Base-by-base conservation (phyloP, 2,329 filamentous ascomycete genomes). In the Clathrospora elynae region DNA sequence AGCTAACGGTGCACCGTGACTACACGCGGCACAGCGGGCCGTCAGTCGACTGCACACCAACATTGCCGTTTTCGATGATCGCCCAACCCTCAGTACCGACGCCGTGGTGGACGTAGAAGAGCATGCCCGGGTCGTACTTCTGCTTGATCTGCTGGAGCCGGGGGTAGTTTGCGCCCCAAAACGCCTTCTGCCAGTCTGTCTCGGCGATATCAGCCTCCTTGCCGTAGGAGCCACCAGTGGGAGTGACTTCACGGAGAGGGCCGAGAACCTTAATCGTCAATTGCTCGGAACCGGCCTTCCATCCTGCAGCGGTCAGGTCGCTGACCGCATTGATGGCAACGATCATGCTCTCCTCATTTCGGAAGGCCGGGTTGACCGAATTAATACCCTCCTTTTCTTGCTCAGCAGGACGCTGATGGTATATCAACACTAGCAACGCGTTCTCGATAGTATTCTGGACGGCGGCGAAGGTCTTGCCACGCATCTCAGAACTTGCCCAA, bases 131-230 rank as follows among this genome's bases (percentile, higher is more conserved):
- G 35, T 69, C 64, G 45, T 53, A 57, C 35, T 57, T 56, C 42
- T 59, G 51, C 54, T 69, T 68, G 39, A 66, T 45, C 35, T 48
- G 39, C 35, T 56, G 18, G 11, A 68, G 49, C 19, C 52, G 41
- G 2, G 53, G 46, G 36, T 68, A 68, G 34, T 66, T 62, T 10
- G 42, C 41, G 5, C 72, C 73, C 66, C 67, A 75, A 51, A 74
- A 75, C 5, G 66, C 55, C 13, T 62, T 17, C 42, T 73, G 67
- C 55, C 69, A 74, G 17, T 66, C 49, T 4, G 70, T 64, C 50
- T 75, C 71, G n/a, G 62, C 64, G 6, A 66, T 60, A 46, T 73
- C 64, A 4, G 71, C 71, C 47, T 71, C 68, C 33, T 73, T 73
- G 12, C 65, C 37, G 36, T 73, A 73, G 1, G 63, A 57, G 9